Percentiles rank a stretch among this genome's conserved stretches.
These are phyloP conservation scores for Mycena crocata DNA, from an alignment of 768 basidiomycete species.

Conservation along the genomic window DNA sequence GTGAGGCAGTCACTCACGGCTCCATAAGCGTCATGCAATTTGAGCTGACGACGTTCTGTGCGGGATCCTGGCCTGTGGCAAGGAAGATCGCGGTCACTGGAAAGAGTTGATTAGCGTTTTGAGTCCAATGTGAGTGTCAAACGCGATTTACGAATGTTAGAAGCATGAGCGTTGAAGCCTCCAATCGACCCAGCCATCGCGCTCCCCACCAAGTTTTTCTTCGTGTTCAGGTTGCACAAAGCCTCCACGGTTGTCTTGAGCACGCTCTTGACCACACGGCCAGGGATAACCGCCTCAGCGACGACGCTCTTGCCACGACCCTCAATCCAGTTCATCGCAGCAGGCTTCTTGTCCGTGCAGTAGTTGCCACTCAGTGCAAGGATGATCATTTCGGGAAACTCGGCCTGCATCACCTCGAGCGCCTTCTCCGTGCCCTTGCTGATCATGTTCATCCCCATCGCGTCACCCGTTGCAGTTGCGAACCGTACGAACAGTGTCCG, in stretches of 20 bases:
- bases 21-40: constrained; percentile 99
- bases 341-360: constrained; percentile 99
- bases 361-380: constrained; percentile 96
- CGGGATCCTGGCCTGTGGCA: constrained; percentile 98
- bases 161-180: constrained; percentile 98
- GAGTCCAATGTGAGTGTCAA: too few relatives aligned
- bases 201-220: constrained; percentile 97
- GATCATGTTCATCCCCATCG: constrained; percentile 99
- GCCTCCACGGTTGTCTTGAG: constrained; percentile 95
- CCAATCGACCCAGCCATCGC: constrained; percentile 98
- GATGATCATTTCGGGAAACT: constrained; percentile 93
- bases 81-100: constrained; percentile 96
- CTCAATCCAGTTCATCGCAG: constrained; percentile 99
- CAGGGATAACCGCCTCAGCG: constrained; percentile 93
- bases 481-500: constrained; percentile 94
- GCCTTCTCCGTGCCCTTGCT: constrained; percentile 98
- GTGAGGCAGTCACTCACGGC: constrained; percentile 70
- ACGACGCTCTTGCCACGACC: constrained; percentile 96
- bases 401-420: constrained; percentile 77
- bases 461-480: constrained; percentile 94
- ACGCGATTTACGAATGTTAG: too few relatives aligned
- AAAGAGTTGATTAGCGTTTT: too few relatives aligned
- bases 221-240: constrained; percentile 89
- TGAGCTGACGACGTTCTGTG: constrained; percentile 98
- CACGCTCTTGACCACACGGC: constrained; percentile 87